Evolutionary conservation across 164 flowering plant genomes (phyloP).

Genomic region (Piper betle): DNA sequence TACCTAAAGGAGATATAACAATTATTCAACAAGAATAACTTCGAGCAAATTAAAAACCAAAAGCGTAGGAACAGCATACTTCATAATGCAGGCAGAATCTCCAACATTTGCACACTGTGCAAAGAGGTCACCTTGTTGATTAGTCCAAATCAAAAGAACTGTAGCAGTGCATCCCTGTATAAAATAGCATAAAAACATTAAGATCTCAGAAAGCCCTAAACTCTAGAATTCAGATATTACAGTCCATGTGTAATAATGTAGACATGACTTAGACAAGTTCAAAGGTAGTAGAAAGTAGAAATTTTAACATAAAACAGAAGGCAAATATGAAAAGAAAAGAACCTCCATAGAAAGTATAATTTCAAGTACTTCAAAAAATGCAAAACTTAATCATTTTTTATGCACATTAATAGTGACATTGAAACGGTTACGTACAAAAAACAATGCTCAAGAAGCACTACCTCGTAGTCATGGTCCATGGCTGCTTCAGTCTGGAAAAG

Average conservation of each 20-base stretch:
- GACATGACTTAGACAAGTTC: too few species aligned
- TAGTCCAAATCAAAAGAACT: constrained; percentile 82
- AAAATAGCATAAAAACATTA: constrained; percentile 4
- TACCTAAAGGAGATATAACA: too few species aligned
- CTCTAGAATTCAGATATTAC: too few species aligned
- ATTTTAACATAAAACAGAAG: too few species aligned
- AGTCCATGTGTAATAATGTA: too few species aligned
- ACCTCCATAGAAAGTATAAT: too few species aligned
- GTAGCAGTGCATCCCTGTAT: constrained; percentile 98
- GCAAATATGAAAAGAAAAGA: too few species aligned
- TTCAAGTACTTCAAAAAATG: too few species aligned
- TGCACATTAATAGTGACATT: not conserved
- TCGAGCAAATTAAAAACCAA: too few species aligned
- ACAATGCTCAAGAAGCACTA: constrained; percentile 14
- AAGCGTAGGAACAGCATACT: constrained; percentile 32
- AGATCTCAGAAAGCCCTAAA: not conserved
- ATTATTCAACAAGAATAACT: too few species aligned
- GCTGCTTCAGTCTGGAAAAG: constrained; percentile 64
- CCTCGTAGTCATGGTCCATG: constrained; percentile 86
- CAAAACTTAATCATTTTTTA: too few species aligned
- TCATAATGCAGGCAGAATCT: constrained; percentile 79
- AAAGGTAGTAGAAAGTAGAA: too few species aligned
- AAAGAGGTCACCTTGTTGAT: constrained; percentile 43
- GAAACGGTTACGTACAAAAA: not conserved
- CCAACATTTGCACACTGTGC: constrained; percentile 98